Conservation (phyloP, 2,329 filamentous ascomycete species). For the Aspergillus sp. region DNA sequence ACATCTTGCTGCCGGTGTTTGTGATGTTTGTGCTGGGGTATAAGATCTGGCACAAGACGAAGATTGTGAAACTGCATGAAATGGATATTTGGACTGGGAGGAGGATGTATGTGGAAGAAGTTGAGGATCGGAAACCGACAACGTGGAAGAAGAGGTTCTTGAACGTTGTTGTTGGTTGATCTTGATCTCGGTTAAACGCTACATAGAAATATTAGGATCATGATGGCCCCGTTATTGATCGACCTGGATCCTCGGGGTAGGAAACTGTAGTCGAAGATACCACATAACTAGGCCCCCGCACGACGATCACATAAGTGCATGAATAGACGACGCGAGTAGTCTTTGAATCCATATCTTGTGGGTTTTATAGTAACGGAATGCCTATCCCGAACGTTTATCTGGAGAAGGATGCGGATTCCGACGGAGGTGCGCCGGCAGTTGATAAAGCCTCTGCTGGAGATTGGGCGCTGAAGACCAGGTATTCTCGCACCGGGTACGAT, state of each 20-base stretch:
- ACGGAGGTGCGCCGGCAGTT: constrained; percentile 10
- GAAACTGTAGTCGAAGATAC: neutral
- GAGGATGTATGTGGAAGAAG: constrained; percentile 19
- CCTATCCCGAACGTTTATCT: too few relatives aligned
- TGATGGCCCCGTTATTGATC: neutral
- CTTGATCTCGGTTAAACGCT: neutral
- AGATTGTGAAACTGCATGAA: constrained; percentile 33
- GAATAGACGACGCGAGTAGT: too few relatives aligned
- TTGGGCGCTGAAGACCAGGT: neutral
- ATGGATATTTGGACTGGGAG: constrained; percentile 41
- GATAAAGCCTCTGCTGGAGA: neutral
- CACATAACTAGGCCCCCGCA: too few relatives aligned
- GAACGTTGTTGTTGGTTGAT: constrained; percentile 24
- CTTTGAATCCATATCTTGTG: too few relatives aligned
- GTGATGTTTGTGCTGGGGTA: constrained; percentile 45
- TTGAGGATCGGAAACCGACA: constrained; percentile 11
- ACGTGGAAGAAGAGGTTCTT: constrained; percentile 18
- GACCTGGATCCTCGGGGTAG: neutral
- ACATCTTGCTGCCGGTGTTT: constrained; percentile 54
- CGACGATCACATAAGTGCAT: too few relatives aligned
- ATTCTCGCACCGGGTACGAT: neutral
- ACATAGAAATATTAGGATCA: neutral
- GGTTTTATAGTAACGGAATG: too few relatives aligned
- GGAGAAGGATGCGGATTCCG: constrained; percentile 23
- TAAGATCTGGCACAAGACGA: constrained; percentile 44